Conservation (phyloP, 2,329 filamentous ascomycete genomes). For the Thelonectria discophora region DNA sequence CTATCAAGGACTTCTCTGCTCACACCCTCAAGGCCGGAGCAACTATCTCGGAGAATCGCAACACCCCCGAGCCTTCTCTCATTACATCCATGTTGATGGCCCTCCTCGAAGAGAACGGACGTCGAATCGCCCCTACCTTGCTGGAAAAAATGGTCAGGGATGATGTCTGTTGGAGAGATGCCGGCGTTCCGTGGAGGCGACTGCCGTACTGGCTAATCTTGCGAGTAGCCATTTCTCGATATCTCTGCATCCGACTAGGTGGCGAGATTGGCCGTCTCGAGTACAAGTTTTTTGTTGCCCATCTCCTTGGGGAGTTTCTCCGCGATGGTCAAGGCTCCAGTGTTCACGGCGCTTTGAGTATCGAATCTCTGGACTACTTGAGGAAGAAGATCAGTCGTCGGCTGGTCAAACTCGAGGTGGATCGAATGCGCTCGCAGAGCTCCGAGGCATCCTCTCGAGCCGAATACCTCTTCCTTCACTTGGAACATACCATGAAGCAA, state of each 20-base stretch:
- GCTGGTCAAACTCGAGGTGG: slow-evolving; percentile 38
- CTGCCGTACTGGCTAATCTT: slow-evolving; percentile 70
- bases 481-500: slow-evolving; percentile 23
- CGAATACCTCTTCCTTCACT: slow-evolving; percentile 29
- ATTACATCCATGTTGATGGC: slow-evolving; percentile 69
- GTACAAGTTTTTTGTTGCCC: slow-evolving; percentile 67
- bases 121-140: slow-evolving; percentile 45
- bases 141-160: slow-evolving; percentile 69
- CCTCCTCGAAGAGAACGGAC: slow-evolving; percentile 66
- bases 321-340: no score
- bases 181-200: slow-evolving; percentile 68
- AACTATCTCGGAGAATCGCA: slow-evolving; percentile 61
- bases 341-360: slow-evolving; percentile 19
- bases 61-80: slow-evolving; percentile 66
- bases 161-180: slow-evolving; percentile 62
- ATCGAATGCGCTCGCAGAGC: slow-evolving; percentile 27
- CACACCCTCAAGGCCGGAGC: slow-evolving; percentile 61
- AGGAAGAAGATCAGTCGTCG: slow-evolving; percentile 41
- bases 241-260: slow-evolving; percentile 53
- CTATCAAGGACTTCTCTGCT: slow-evolving; percentile 62
- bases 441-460: slow-evolving; percentile 17
- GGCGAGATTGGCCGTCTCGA: slow-evolving; percentile 44
- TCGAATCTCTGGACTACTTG: slow-evolving; percentile 35
- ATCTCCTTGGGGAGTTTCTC: slow-evolving; percentile 58
- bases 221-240: slow-evolving; percentile 65